Percentiles rank a stretch among this genome's conserved stretches.
phyloP scores from a whole-genome alignment of 2,329 filamentous ascomycete species.

The Fusarium nanum region DNA sequence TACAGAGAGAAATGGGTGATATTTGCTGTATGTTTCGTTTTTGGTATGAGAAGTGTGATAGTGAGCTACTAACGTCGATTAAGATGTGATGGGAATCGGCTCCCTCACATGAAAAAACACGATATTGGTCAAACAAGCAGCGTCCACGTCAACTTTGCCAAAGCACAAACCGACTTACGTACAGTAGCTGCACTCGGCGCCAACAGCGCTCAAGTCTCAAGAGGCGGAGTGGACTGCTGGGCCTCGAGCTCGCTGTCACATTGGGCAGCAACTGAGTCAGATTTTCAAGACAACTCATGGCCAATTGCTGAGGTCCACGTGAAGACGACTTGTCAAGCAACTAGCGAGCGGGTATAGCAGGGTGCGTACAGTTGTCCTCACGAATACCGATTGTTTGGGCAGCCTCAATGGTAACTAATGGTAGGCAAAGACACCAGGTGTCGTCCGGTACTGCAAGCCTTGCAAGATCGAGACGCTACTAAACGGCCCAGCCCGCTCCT shows the following conservation, averaged over 20 bases:
- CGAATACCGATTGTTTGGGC: slow-evolving; percentile 29
- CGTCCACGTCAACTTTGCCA: slow-evolving; percentile 29
- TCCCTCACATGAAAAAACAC: slow-evolving; percentile 35
- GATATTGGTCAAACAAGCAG: slow-evolving; percentile 10
- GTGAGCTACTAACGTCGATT: slow-evolving; percentile 40
- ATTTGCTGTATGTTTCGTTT: slow-evolving; percentile 24
- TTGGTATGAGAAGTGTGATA: slow-evolving; percentile 23
- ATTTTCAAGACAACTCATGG: slow-evolving; percentile 24
- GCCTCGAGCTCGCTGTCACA: slow-evolving; percentile 29
- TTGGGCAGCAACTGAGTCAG: slow-evolving; percentile 47
- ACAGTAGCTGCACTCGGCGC: slow-evolving; percentile 22
- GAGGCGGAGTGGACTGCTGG: slow-evolving; percentile 22
- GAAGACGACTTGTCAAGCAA: slow-evolving; percentile 10
- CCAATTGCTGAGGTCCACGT: slow-evolving; percentile 46
- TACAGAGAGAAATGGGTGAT: neutral
- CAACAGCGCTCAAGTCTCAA: slow-evolving; percentile 15
- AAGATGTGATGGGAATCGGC: slow-evolving; percentile 41
- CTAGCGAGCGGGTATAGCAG: slow-evolving; percentile 8
- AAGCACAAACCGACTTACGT: slow-evolving; percentile 29
- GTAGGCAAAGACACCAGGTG: neutral
- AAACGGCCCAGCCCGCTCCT: slow-evolving; percentile 32
- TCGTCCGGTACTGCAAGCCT: slow-evolving; percentile 27
- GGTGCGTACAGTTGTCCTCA: slow-evolving; percentile 4
- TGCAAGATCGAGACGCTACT: slow-evolving; percentile 24
- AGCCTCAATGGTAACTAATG: slow-evolving; percentile 8